Evolutionary conservation across 192 early-diverging fungal genomes (phyloP).

Genomic region (Entrophospora sp.): DNA sequence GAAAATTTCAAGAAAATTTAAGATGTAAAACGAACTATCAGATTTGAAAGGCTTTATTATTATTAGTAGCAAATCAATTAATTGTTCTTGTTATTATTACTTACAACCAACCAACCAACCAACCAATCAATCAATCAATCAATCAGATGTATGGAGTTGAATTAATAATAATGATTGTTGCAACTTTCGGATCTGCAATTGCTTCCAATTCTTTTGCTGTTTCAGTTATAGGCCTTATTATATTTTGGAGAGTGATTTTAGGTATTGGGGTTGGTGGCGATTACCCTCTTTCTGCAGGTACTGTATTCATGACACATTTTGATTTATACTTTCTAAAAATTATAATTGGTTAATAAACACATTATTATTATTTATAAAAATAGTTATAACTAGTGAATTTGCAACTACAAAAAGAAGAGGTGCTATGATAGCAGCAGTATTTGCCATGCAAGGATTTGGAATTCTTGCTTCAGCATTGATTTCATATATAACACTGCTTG

Average conservation of each 20-base stretch:
- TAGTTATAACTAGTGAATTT: conserved; percentile 85
- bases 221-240: conserved; percentile 48
- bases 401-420: conserved; percentile 69
- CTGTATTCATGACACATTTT: not conserved
- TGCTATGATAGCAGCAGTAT: conserved; percentile 73
- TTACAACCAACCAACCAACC: too few species aligned
- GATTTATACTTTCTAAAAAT: not conserved
- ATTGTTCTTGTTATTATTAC: not conserved
- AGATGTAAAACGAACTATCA: too few species aligned
- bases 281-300: conserved; percentile 83
- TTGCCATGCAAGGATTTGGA: conserved; percentile 89
- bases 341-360: not conserved
- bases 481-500: conserved; percentile 53
- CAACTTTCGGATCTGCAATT: conserved; percentile 73
- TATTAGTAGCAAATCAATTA: too few species aligned
- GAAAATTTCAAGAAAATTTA: too few species aligned
- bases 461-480: conserved; percentile 69
- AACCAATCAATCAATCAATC: too few species aligned
- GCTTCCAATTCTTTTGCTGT: conserved; percentile 59
- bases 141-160: conserved; percentile 74
- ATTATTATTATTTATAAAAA: conserved; percentile 64
- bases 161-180: conserved; percentile 86
- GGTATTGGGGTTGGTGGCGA: conserved; percentile 93
- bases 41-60: too few species aligned
- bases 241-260: conserved; percentile 84